Base-by-base conservation (phyloP, 2,329 filamentous ascomycete genomes). In the Ophiostoma ulmi region DNA sequence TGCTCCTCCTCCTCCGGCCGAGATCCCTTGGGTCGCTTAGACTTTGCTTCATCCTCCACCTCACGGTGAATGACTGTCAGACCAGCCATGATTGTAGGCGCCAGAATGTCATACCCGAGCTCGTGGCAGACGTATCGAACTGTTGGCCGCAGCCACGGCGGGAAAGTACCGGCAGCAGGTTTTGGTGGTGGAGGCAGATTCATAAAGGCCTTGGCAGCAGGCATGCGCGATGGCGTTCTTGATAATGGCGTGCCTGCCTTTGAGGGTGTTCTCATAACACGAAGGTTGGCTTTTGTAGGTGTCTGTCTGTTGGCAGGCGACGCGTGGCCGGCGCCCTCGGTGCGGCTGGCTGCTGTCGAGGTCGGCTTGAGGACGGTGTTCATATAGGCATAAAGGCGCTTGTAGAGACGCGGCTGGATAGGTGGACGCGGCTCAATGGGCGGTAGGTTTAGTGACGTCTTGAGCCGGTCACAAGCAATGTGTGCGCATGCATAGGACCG, bases 391-490 rank as follows among this genome's bases (percentile, higher is more conserved):
- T 94, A 95, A 52, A 98, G 84, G 72, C 92, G 92, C 76, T 91
- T 91, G 82, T 98, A 98, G 69, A 93, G 85, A 70, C 88, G 86
- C 0, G 92, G 93, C 66, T 89, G 89, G 69, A 93, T 90, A 4
- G 93, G 93, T 1, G 93, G 92, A 5, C 88, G 86, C 2, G 90
- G 86, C 73, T 91, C 87, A 71, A 94, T 90, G 0, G 89, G 86
- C 0, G 94, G 93, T 8, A 97, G 87, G 77, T 93, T 88, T 64
- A 97, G 86, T 0, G 84, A 79, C 70, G 89, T 90, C 77, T 93
- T 94, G 55, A 97, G 83, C 91, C 92, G 87, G 75, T 94, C 92
- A 77, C 94, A 98, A 26, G 95, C 95, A 72, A 99, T 86, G 79
- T 97, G 90, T 17, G 92, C 91, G 78, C 93, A 97, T 4, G 90